These are phyloP conservation scores for Mortierella antarctica DNA, from an alignment of 192 early-diverging fungal genomes.

Conservation along the genomic window DNA sequence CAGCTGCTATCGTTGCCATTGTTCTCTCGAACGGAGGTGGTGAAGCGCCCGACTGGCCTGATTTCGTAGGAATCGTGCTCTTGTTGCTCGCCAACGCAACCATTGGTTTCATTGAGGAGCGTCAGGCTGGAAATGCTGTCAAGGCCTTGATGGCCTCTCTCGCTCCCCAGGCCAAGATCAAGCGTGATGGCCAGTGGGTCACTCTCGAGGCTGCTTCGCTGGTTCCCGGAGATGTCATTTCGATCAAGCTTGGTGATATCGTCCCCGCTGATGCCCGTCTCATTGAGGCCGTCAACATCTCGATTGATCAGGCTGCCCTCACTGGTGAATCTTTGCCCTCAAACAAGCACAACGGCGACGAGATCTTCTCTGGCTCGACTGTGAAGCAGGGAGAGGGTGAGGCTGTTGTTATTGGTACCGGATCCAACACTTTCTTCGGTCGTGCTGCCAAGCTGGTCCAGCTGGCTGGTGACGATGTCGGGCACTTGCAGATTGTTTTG, in stretches of 20 bases:
- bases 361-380: conserved; percentile 82
- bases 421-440: conserved; percentile 86
- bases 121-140: conserved; percentile 89
- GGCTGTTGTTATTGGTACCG: conserved; percentile 83
- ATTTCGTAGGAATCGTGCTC: conserved; percentile 86
- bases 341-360: conserved; percentile 75
- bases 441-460: conserved; percentile 83
- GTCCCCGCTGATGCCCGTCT: conserved; percentile 90
- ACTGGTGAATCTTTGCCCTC: conserved; percentile 82
- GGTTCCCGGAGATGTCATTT: conserved; percentile 92
- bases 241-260: conserved; percentile 88
- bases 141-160: conserved; percentile 95
- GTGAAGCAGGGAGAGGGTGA: conserved; percentile 85
- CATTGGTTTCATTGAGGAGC: conserved; percentile 93
- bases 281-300: conserved; percentile 68
- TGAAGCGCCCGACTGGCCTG: conserved; percentile 81
- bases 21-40: conserved; percentile 78
- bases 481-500: conserved; percentile 79
- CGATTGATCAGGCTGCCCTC: conserved; percentile 77
- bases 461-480: conserved; percentile 76
- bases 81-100: conserved; percentile 85
- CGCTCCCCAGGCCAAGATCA: conserved; percentile 88
- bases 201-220: conserved; percentile 79
- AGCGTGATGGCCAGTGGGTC: conserved; percentile 85
- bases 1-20: conserved; percentile 87